A percentile compares a stretch with the other conserved stretches of the same genome.
phyloP scores from a whole-genome alignment of 257 asterid genomes.

The Capsicum chinense region DNA sequence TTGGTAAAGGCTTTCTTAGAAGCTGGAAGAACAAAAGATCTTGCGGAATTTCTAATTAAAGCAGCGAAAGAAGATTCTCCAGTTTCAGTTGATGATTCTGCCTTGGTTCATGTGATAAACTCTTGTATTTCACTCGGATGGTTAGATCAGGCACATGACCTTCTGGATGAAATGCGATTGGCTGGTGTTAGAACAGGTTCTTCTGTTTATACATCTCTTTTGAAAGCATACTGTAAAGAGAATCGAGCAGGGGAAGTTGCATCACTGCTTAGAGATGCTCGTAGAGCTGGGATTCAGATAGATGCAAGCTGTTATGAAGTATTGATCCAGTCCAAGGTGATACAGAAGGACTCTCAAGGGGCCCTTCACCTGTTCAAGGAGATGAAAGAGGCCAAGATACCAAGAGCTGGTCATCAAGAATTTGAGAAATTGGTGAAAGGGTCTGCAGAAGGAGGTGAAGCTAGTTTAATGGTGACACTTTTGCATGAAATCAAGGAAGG shows the following conservation, averaged over 20 bases:
- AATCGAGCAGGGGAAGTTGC: slow-evolving; percentile 61
- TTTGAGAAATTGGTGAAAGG: slow-evolving; percentile 47
- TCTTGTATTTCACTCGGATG: slow-evolving; percentile 84
- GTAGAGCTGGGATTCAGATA: slow-evolving; percentile 77
- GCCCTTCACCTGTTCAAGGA: slow-evolving; percentile 82
- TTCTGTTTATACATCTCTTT: slow-evolving; percentile 71
- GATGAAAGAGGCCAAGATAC: slow-evolving; percentile 85
- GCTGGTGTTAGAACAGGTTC: slow-evolving; percentile 78
- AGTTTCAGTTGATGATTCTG: slow-evolving; percentile 67
- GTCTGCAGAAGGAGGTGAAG: slow-evolving; percentile 46
- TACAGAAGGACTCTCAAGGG: slow-evolving; percentile 68
- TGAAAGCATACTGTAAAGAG: slow-evolving; percentile 71
- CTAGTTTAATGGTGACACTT: slow-evolving; percentile 67
- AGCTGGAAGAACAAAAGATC: slow-evolving; percentile 66
- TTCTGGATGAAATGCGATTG: slow-evolving; percentile 90
- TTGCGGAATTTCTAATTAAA: slow-evolving; percentile 69
- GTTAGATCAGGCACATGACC: slow-evolving; percentile 87
- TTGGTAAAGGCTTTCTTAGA: slow-evolving; percentile 78
- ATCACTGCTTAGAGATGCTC: slow-evolving; percentile 82
- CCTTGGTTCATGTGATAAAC: slow-evolving; percentile 63
- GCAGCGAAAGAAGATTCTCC: slow-evolving; percentile 75
- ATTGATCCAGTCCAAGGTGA: slow-evolving; percentile 63
- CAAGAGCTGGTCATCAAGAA: slow-evolving; percentile 51
- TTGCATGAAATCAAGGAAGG: slow-evolving; percentile 83
- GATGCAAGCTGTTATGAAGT: slow-evolving; percentile 75